A percentile compares a stretch with the other conserved stretches of the same genome.
phyloP scores from a whole-genome alignment of 108 stramenopile genomes.

The Nitzschia putrida region DNA sequence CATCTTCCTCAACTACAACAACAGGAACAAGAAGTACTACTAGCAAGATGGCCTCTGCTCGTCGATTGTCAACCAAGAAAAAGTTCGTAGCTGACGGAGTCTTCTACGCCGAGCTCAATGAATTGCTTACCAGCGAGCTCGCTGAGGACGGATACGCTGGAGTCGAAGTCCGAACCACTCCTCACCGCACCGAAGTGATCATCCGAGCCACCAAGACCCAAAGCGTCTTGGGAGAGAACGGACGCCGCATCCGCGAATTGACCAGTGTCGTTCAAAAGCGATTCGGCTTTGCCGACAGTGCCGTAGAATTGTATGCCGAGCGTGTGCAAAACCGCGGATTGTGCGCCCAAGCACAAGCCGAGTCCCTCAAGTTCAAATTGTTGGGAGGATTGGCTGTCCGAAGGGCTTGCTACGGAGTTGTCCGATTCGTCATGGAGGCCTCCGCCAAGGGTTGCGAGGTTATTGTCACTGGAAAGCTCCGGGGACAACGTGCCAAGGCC shows the following conservation, averaged over 20 bases:
- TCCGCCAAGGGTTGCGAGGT: slow-evolving; percentile 99
- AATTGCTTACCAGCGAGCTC: slow-evolving; percentile 95
- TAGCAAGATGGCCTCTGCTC: slow-evolving; percentile 38
- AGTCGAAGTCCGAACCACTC: slow-evolving; percentile 97
- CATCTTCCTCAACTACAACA: too few species aligned
- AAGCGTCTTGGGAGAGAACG: slow-evolving; percentile 99
- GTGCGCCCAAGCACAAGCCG: slow-evolving; percentile 99
- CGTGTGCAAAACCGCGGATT: slow-evolving; percentile 98
- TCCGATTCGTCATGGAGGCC: slow-evolving; percentile 99
- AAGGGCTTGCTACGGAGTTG: slow-evolving; percentile 99
- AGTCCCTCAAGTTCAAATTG: slow-evolving; percentile 99
- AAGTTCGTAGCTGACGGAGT: slow-evolving; percentile 99
- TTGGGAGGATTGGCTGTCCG: slow-evolving; percentile 98
- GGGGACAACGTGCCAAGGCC: slow-evolving; percentile 99
- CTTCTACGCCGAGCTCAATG: slow-evolving; percentile 99
- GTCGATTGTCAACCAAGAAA: slow-evolving; percentile 96
- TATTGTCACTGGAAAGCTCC: slow-evolving; percentile 98
- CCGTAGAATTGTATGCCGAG: slow-evolving; percentile 98
- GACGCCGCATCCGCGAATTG: slow-evolving; percentile 98
- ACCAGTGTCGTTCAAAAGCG: slow-evolving; percentile 99
- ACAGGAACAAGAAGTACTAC: slow-evolving; percentile 2
- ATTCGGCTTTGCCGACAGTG: slow-evolving; percentile 97
- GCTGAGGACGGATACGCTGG: slow-evolving; percentile 99
- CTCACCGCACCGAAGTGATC: slow-evolving; percentile 98
- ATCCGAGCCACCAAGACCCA: slow-evolving; percentile 99